Evolutionary conservation across 768 basidiomycete genomes (phyloP).

Genomic region (Gyrodon lividus): DNA sequence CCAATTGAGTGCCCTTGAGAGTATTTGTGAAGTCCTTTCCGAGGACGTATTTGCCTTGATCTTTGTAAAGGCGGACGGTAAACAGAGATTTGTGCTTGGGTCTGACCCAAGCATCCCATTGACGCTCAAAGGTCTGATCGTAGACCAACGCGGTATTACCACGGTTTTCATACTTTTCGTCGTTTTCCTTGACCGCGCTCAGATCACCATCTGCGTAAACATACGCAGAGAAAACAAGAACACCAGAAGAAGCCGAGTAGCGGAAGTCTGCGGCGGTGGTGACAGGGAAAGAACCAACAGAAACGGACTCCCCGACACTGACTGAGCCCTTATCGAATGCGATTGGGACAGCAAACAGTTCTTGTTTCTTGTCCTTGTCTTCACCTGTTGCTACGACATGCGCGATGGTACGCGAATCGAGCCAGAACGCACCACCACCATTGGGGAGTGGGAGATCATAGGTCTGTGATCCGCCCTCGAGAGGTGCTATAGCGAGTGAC

Average conservation of each 20-base stretch:
- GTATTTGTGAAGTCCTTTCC: slow-evolving; percentile 55
- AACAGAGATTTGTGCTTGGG: slow-evolving; percentile 74
- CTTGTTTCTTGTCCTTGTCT: slow-evolving; percentile 47
- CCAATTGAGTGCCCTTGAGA: slow-evolving; percentile 68
- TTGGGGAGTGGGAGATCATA: slow-evolving; percentile 59
- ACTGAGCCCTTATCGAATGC: slow-evolving; percentile 39
- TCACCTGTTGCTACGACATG: slow-evolving; percentile 57
- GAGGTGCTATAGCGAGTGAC: slow-evolving; percentile 58
- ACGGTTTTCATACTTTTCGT: slow-evolving; percentile 68
- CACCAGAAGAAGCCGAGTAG: slow-evolving; percentile 50
- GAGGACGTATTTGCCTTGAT: slow-evolving; percentile 50
- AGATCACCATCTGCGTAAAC: slow-evolving; percentile 79
- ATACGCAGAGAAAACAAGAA: slow-evolving; percentile 82
- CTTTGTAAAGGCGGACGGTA: slow-evolving; percentile 54
- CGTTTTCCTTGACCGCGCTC: slow-evolving; percentile 63
- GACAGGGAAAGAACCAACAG: slow-evolving; percentile 68
- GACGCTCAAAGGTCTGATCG: slow-evolving; percentile 66
- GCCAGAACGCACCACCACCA: slow-evolving; percentile 80
- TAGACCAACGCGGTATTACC: slow-evolving; percentile 74
- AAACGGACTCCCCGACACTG: slow-evolving; percentile 33
- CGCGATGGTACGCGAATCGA: slow-evolving; percentile 66
- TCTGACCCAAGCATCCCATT: slow-evolving; percentile 78
- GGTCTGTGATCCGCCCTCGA: slow-evolving; percentile 49
- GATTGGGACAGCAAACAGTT: slow-evolving; percentile 62
- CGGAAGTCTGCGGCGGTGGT: slow-evolving; percentile 70